Evolutionary conservation across 2,329 filamentous ascomycete genomes (phyloP).

Genomic region (Fusarium fracticaudum): DNA sequence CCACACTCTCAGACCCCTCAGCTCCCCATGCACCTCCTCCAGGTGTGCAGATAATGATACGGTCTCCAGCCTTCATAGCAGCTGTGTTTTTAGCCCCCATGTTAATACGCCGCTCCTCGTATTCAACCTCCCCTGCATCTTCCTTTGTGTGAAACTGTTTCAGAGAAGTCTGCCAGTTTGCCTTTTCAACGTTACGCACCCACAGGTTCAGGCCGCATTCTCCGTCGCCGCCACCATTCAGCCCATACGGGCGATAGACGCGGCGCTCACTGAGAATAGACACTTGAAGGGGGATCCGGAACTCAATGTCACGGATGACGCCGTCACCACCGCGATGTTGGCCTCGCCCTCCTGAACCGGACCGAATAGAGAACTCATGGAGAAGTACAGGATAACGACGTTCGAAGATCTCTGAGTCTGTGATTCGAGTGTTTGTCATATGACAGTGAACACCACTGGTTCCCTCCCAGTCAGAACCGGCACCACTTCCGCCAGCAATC

Average conservation of each 20-base stretch:
- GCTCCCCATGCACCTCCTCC: slow-evolving; percentile 82
- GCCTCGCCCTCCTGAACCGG: slow-evolving; percentile 71
- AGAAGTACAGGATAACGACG: slow-evolving; percentile 75
- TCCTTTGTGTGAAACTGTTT: slow-evolving; percentile 50
- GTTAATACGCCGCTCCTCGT: slow-evolving; percentile 72
- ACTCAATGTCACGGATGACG: slow-evolving; percentile 81
- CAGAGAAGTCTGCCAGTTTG: slow-evolving; percentile 58
- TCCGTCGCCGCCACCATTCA: slow-evolving; percentile 84
- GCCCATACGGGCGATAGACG: slow-evolving; percentile 76
- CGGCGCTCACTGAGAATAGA: slow-evolving; percentile 80
- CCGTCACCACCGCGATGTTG: slow-evolving; percentile 77
- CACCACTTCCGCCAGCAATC: slow-evolving; percentile 70
- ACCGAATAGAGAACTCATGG: slow-evolving; percentile 73
- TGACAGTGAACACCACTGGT: slow-evolving; percentile 57
- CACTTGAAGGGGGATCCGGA: slow-evolving; percentile 78
- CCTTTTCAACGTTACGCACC: slow-evolving; percentile 76
- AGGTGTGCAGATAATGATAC: slow-evolving; percentile 81
- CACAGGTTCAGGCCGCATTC: slow-evolving; percentile 86
- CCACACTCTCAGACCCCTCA: slow-evolving; percentile 65
- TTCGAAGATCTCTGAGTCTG: slow-evolving; percentile 57
- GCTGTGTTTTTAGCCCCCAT: slow-evolving; percentile 84
- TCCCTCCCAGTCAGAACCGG: slow-evolving; percentile 64
- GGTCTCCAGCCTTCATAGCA: slow-evolving; percentile 77
- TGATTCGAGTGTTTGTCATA: slow-evolving; percentile 86
- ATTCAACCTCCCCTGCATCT: slow-evolving; percentile 52